Conservation (phyloP, 2,329 filamentous ascomycete species). For the Niveomyces coronatus region DNA sequence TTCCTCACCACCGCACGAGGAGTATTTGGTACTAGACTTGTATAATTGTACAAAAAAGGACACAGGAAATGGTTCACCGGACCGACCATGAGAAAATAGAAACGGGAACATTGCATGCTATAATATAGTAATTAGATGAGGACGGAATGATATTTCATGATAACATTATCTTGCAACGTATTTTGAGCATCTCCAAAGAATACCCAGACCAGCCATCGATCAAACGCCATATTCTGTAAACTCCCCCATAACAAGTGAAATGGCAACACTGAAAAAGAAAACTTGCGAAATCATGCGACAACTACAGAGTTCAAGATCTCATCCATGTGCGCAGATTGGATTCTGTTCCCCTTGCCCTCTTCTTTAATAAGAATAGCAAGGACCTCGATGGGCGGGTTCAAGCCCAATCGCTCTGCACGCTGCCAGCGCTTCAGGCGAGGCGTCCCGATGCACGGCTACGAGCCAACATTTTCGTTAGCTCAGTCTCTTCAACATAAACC, state of each 20-base stretch:
- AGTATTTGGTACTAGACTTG: constrained; percentile 78
- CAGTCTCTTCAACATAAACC: background rate
- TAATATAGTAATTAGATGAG: background rate
- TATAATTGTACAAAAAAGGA: background rate
- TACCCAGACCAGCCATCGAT: too few species aligned
- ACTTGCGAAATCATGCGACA: constrained; percentile 20
- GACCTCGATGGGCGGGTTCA: constrained; percentile 86
- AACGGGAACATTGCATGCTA: background rate
- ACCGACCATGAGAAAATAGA: too few species aligned
- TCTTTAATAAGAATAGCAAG: constrained; percentile 73
- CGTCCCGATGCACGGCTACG: constrained; percentile 79
- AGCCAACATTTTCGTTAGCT: background rate
- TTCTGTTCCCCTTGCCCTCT: constrained; percentile 42
- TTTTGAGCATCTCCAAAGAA: too few species aligned
- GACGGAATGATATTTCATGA: background rate
- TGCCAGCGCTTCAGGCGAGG: constrained; percentile 76
- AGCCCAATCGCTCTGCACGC: constrained; percentile 67
- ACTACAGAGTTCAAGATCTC: constrained; percentile 45
- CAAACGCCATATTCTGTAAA: constrained; percentile 9
- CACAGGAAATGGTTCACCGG: too few species aligned
- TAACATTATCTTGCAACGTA: background rate
- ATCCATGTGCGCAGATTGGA: constrained; percentile 67
- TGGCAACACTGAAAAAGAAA: background rate
- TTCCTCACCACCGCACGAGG: constrained; percentile 76
- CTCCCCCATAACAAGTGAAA: background rate